phyloP scores from a whole-genome alignment of 768 basidiomycete genomes.

The Leccinum truebloodii region DNA sequence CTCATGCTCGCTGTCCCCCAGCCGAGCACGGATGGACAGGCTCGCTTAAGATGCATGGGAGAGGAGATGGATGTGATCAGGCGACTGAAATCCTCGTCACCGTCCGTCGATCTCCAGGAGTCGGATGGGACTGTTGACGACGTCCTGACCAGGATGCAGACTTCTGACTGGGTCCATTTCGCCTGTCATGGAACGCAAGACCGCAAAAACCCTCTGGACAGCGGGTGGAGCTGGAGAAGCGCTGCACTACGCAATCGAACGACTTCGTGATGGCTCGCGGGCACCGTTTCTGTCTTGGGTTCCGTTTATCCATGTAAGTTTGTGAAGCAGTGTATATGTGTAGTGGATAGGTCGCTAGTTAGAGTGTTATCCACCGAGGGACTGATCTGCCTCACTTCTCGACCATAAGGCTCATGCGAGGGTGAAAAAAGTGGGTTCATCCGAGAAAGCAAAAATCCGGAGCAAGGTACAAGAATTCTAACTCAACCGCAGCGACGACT shows the following conservation, averaged over 20 bases:
- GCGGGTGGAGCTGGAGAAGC: constrained; percentile 1
- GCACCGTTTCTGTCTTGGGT: not conserved
- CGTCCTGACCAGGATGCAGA: not conserved
- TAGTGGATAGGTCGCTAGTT: too few species aligned
- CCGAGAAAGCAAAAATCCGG: too few species aligned
- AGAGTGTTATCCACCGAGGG: too few species aligned
- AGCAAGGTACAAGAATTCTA: not conserved
- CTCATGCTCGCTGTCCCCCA: constrained; percentile 14
- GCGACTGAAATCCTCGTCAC: not conserved
- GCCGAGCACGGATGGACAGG: constrained; percentile 15
- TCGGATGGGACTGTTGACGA: not conserved
- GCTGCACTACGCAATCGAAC: not conserved
- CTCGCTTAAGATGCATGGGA: constrained; percentile 1
- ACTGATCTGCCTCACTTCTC: too few species aligned
- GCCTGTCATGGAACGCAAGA: constrained; percentile 12
- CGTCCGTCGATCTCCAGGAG: not conserved
- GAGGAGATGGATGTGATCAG: constrained; percentile 25
- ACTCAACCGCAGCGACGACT: not conserved
- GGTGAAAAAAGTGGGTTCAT: too few species aligned
- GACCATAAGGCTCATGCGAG: too few species aligned
- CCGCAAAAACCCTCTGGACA: constrained; percentile 19
- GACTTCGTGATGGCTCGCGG: not conserved
- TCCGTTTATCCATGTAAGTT: not conserved
- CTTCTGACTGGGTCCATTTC: not conserved
- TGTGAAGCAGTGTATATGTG: not conserved